Base-by-base conservation (phyloP, 2,329 filamentous ascomycete genomes). In the Xylaria sp. region DNA sequence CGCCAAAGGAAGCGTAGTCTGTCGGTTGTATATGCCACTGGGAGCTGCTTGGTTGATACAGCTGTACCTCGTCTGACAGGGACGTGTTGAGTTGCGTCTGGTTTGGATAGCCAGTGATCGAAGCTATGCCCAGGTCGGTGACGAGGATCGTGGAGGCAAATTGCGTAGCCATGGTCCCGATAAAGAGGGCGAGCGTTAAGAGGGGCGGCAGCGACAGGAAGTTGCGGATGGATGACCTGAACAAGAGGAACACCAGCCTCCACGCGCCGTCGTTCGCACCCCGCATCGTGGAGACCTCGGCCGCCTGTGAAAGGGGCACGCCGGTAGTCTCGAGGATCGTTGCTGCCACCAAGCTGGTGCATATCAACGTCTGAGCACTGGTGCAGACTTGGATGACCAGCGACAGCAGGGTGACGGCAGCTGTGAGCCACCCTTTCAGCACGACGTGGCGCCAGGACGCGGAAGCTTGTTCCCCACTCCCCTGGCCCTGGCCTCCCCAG, bases 271-370 rank as follows among this genome's bases (percentile, higher is more conserved):
- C 60, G 46, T 66, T 66, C 7, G 48, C 41, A 19, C 50, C 54
- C 34, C 64, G 57, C 37, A 63, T 59, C 18, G 62, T 54, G 6
- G 62, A 63, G 7, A 66, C 46, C 44, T 66, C 59, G 21, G 63
- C 62, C 3, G 60, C 57, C 5, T 57, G 56, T 1, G 56, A 63
- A 16, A 66, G 47, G 2, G 61, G 63, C 1, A 66, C 63, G 2
- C 62, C 62, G 13, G 59, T 48, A 11, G 45, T 61, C 46, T 66
- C 61, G 9, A 66, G 46, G 5, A 66, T 22, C 1, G 61, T 49
- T 2, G 61, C 61, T 1, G 64, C 63, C 5, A 62, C 43, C 38
- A 66, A 44, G 37, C 63, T 66, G 8, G 63, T 66, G 40, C 57
- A 57, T 40, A 65, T 51, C 8, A 56, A 50, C 7, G 62, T 52